These are phyloP conservation scores for Yarrowia porcina DNA, from an alignment of 805 yeast species.

Conservation along the genomic window DNA sequence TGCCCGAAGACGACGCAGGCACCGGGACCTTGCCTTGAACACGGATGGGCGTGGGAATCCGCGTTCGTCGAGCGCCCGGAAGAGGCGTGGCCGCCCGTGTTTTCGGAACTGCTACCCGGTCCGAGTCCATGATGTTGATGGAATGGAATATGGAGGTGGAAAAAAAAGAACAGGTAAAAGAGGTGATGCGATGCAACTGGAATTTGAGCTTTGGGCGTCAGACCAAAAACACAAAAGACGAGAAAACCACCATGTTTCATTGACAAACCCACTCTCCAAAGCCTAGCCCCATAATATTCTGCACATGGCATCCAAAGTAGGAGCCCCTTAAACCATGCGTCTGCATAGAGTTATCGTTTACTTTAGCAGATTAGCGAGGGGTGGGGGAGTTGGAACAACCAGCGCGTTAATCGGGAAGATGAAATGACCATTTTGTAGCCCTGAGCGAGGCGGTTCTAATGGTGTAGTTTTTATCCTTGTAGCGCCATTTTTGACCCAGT, in stretches of 20 bases:
- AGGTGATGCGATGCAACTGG: too few relatives aligned
- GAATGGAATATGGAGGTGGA: too few relatives aligned
- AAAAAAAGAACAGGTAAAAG: too few relatives aligned
- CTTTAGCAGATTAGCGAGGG: constrained; percentile 7
- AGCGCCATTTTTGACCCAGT: too few relatives aligned
- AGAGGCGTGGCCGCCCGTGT: background rate
- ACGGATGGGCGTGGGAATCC: background rate
- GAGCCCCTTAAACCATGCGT: constrained; percentile 1
- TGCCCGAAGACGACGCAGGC: background rate
- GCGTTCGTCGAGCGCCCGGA: background rate
- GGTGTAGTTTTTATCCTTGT: too few relatives aligned
- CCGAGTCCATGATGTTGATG: background rate
- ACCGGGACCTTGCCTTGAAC: background rate
- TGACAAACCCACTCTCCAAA: background rate
- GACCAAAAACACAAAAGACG: too few relatives aligned
- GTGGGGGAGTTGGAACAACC: background rate
- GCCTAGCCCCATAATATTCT: constrained; percentile 12
- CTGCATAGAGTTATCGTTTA: background rate
- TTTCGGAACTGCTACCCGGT: background rate
- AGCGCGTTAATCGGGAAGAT: too few relatives aligned
- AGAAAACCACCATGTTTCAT: background rate
- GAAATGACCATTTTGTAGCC: too few relatives aligned
- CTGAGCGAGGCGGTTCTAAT: too few relatives aligned
- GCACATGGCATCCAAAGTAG: background rate
- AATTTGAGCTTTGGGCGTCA: too few relatives aligned